Conservation (phyloP, 116 monocot species). For the Trichopus zeylanicus region DNA sequence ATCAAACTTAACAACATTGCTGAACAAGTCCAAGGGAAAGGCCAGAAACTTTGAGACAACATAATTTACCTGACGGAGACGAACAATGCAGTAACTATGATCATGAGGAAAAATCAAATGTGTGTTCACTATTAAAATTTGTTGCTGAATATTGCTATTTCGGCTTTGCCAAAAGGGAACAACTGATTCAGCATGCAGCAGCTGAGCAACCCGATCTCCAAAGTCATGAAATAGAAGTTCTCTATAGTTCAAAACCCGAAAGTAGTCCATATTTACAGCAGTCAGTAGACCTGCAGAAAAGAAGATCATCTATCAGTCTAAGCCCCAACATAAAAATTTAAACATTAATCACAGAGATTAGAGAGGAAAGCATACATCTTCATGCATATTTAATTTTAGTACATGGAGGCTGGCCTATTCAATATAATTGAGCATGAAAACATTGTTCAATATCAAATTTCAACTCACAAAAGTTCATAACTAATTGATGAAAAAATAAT, state of each 20-base stretch:
- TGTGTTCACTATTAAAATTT: slow-evolving; percentile 91
- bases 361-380: no score
- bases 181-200: slow-evolving; percentile 80
- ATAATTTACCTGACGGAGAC: slow-evolving; percentile 77
- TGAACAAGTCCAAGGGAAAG: not conserved
- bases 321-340: no score
- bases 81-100: slow-evolving; percentile 66
- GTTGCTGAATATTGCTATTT: slow-evolving; percentile 44
- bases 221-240: slow-evolving; percentile 90
- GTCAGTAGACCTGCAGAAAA: slow-evolving; percentile 70
- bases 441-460: no score
- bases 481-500: no score
- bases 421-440: no score
- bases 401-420: no score
- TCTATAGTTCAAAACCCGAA: slow-evolving; percentile 63
- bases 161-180: slow-evolving; percentile 52
- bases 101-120: slow-evolving; percentile 96
- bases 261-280: slow-evolving; percentile 71
- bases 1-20: not conserved
- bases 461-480: no score
- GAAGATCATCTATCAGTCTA: not conserved
- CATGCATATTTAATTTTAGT: no score
- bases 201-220: slow-evolving; percentile 94
- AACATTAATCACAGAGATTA: no score
- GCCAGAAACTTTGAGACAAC: not conserved